Evolutionary conservation across 2,329 filamentous ascomycete genomes (phyloP), one percentile per base, ranked within the genome.

Genomic region (Raffaelea ambrosiae): DNA sequence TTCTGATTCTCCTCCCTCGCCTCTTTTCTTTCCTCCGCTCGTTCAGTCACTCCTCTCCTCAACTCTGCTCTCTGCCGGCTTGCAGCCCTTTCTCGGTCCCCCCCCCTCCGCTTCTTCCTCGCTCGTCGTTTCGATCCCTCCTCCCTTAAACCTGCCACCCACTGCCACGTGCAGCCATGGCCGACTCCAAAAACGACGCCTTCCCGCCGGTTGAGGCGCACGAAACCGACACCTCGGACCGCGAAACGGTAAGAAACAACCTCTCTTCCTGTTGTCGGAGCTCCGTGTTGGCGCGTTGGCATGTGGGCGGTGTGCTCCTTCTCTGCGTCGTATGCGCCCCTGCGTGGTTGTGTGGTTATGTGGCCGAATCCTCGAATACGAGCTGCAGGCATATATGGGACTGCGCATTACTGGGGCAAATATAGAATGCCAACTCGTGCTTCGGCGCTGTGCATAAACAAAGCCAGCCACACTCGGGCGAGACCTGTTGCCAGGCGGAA

Each of bases 181-280:
- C 51, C 31, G 48, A 48, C 35, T 41, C 29, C 41, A 53, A 46
- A 31, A 49, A 51, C 43, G 49, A 50, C 23, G 40, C 40, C 31
- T 29, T n/a, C 14, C 23, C 51, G 46, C 41, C 49, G 14, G 47
- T 43, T 23, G 41, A 47, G 16, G 40, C 21, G 5, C 36, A 31
- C 18, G 26, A 45, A 18, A 23, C 26, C 31, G 40, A 50, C 42
- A 38, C 38, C 40, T 53, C 52, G 5, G 52, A 52, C 19, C 50
- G 20, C 36, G 50, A 54, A 11, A 53, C 52, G 48, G 52, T 54
- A 51, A 44, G 52, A 43, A 26, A n/a, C 10, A 23, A 41, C 18
- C 5, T 39, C 5, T 20, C 8, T 31, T 22, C 18, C 3, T 8
- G 8, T 44, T 18, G 10, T 44, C 26, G n/a, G 43, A 26, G 14